Percentiles rank a stretch among this genome's conserved stretches.
Conservation (phyloP, 2,329 filamentous ascomycete genomes). For the Penicillium sp. region DNA sequence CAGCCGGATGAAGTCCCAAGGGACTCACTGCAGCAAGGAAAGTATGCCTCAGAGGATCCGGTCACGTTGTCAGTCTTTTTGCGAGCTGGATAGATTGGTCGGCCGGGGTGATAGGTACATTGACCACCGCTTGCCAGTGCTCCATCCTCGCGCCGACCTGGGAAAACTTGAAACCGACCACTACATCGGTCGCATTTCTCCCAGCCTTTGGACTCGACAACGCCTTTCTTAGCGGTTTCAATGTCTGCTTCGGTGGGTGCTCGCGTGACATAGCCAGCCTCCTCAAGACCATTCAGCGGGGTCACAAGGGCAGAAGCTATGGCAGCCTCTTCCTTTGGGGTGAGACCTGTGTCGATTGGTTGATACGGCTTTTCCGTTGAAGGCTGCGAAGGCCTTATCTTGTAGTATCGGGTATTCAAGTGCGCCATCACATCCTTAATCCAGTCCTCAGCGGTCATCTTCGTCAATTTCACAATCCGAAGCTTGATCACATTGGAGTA, state of each 20-base stretch:
- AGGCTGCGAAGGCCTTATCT: conserved; percentile 20
- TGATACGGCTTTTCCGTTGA: conserved; percentile 40
- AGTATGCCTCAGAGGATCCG: conserved; percentile 56
- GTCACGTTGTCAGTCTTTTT: conserved; percentile 52
- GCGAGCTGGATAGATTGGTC: conserved; percentile 54
- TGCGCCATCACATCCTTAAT: conserved; percentile 53
- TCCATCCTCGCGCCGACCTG: conserved; percentile 70
- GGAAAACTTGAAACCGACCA: conserved; percentile 85
- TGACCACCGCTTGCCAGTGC: conserved; percentile 68
- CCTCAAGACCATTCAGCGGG: conserved; percentile 56
- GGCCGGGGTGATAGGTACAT: conserved; percentile 78
- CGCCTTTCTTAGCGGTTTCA: conserved; percentile 57
- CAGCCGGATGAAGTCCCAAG: conserved; percentile 72
- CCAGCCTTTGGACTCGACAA: conserved; percentile 65
- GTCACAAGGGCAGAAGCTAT: conserved; percentile 60
- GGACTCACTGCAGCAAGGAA: conserved; percentile 71
- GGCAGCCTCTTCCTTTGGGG: conserved; percentile 59
- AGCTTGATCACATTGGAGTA: conserved; percentile 83
- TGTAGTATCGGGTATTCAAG: conserved; percentile 36
- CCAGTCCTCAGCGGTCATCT: conserved; percentile 69
- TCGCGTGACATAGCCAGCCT: conserved; percentile 67
- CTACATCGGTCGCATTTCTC: conserved; percentile 85
- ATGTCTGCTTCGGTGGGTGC: conserved; percentile 64
- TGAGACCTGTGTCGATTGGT: conserved; percentile 64
- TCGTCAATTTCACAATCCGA: conserved; percentile 67